Evolutionary conservation across 73 alveolate genomes (phyloP).

Genomic region (Breviolum minutum): DNA sequence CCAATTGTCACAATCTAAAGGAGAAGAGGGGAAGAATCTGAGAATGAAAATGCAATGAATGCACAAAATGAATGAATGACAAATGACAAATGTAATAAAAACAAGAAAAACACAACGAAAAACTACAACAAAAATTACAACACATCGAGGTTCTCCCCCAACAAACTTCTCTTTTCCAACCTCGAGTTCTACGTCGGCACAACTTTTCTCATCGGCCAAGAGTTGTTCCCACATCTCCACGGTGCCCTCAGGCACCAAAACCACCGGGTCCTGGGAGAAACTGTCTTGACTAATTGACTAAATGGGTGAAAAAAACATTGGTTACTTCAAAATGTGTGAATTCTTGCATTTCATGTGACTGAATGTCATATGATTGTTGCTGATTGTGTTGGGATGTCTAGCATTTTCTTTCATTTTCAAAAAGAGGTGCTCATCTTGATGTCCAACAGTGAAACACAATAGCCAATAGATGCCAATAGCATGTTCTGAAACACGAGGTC

Average conservation of each 20-base stretch:
- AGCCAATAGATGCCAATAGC: too few relatives aligned
- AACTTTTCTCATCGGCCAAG: background rate
- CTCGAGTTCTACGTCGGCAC: slow-evolving; percentile 58
- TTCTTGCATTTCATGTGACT: too few relatives aligned
- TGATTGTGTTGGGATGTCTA: too few relatives aligned
- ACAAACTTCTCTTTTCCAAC: background rate
- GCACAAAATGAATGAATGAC: background rate
- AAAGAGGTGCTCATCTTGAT: too few relatives aligned
- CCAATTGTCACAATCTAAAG: too few relatives aligned
- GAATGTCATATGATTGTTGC: too few relatives aligned
- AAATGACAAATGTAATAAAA: background rate
- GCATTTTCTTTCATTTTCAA: too few relatives aligned
- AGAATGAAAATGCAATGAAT: background rate
- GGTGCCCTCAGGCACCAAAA: slow-evolving; percentile 29
- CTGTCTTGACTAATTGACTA: too few relatives aligned
- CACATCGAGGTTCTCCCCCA: too few relatives aligned
- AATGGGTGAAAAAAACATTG: too few relatives aligned
- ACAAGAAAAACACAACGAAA: background rate
- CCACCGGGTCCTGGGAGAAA: slow-evolving; percentile 53
- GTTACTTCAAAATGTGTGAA: too few relatives aligned
- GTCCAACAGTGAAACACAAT: too few relatives aligned
- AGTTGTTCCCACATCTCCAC: slow-evolving; percentile 64
- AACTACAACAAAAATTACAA: background rate
- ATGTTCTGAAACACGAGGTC: background rate
- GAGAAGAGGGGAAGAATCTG: background rate